Evolutionary conservation across 495 filamentous ascomycete genomes (phyloP).

Genomic region (Aspergillus kassunensis): DNA sequence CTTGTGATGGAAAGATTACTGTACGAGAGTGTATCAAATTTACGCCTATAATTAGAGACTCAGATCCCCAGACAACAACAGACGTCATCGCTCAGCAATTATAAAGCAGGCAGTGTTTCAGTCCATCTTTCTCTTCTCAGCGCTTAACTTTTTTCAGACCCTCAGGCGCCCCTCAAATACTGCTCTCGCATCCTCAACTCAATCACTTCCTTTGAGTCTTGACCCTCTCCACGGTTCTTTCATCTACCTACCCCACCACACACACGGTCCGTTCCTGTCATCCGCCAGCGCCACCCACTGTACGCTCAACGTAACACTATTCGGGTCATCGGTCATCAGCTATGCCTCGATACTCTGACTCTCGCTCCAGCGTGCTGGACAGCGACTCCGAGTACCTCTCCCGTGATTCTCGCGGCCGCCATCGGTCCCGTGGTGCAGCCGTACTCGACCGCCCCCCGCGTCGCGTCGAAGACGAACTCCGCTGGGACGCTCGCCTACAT

Average conservation of each 20-base stretch:
- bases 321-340: conserved; percentile 10
- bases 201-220: neutral
- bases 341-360: conserved; percentile 49
- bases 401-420: conserved; percentile 44
- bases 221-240: conserved; percentile 12
- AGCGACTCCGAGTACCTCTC: conserved; percentile 47
- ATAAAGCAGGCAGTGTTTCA: neutral
- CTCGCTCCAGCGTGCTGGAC: conserved; percentile 41
- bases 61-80: neutral
- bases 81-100: conserved; percentile 11
- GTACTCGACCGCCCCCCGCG: conserved; percentile 40
- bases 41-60: conserved; percentile 2
- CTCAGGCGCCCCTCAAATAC: neutral
- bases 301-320: conserved; percentile 16
- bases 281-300: conserved; percentile 29
- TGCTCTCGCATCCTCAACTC: neutral
- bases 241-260: conserved; percentile 9
- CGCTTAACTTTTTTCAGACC: neutral
- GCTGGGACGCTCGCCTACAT: conserved; percentile 49
- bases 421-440: conserved; percentile 38
- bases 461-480: conserved; percentile 40
- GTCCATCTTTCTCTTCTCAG: neutral
- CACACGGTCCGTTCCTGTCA: conserved; percentile 20
- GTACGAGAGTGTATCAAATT: neutral
- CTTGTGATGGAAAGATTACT: conserved; percentile 11